These are phyloP conservation scores for Ilyonectria robusta DNA, from an alignment of 2,329 filamentous ascomycete species.

Conservation along the genomic window DNA sequence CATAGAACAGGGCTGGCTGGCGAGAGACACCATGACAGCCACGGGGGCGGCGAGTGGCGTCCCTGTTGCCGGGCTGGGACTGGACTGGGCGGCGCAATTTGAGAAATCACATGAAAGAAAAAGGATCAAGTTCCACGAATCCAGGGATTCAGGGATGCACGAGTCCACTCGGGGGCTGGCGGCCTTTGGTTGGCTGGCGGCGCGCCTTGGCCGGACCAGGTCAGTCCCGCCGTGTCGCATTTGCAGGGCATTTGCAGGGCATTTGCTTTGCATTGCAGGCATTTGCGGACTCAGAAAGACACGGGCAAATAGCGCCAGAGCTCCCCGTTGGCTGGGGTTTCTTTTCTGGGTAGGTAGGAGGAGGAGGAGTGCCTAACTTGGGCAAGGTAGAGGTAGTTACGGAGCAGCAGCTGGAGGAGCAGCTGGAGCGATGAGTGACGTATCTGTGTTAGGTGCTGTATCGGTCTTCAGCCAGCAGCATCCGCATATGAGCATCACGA, in stretches of 20 bases:
- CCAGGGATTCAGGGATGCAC: not conserved
- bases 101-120: slow-evolving; percentile 30
- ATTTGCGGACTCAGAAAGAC: not conserved
- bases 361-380: too few relatives aligned
- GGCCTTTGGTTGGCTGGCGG: slow-evolving; percentile 20
- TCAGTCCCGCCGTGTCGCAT: slow-evolving; percentile 16
- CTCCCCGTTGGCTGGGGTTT: slow-evolving; percentile 5
- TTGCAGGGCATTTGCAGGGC: not conserved
- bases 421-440: too few relatives aligned
- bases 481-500: slow-evolving; percentile 25
- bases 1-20: slow-evolving; percentile 10
- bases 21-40: slow-evolving; percentile 13
- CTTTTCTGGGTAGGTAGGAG: slow-evolving; percentile 4
- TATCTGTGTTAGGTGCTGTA: too few relatives aligned
- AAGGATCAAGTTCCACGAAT: slow-evolving; percentile 15
- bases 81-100: slow-evolving; percentile 13
- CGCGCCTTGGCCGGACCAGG: not conserved
- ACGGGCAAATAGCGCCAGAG: not conserved
- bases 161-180: slow-evolving; percentile 5
- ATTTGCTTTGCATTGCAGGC: not conserved
- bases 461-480: slow-evolving; percentile 24
- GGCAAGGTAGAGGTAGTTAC: too few relatives aligned
- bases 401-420: too few relatives aligned
- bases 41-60: slow-evolving; percentile 9
- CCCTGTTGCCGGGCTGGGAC: slow-evolving; percentile 2